phyloP scores from a whole-genome alignment of 1,284 basidiomycete genomes.

The Cryptococcus neoformans region DNA sequence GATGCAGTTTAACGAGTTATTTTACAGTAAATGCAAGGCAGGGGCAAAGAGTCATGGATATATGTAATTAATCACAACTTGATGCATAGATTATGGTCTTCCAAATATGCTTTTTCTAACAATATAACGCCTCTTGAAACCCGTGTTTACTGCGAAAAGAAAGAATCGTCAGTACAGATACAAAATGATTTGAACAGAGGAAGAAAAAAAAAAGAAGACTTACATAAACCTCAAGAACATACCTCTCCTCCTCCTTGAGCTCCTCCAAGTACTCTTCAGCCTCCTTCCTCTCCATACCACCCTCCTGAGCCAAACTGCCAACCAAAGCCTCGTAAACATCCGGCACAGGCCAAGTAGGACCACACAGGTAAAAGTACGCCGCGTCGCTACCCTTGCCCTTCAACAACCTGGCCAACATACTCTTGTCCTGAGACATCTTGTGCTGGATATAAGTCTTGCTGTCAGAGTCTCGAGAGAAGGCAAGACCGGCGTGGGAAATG shows the following conservation, averaged over 20 bases:
- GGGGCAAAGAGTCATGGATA: too few relatives aligned
- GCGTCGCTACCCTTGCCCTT: constrained; percentile 49
- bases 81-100: too few relatives aligned
- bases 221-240: constrained; percentile 82
- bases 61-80: too few relatives aligned
- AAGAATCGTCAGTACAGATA: too few relatives aligned
- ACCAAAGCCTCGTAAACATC: constrained; percentile 94
- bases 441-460: constrained; percentile 98
- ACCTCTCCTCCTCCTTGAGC: constrained; percentile 95
- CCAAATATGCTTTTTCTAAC: too few relatives aligned
- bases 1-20: background rate
- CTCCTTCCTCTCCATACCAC: constrained; percentile 61
- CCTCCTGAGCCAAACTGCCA: constrained; percentile 68
- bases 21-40: background rate
- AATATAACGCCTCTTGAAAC: too few relatives aligned
- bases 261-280: constrained; percentile 85
- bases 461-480: constrained; percentile 91
- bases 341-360: constrained; percentile 97
- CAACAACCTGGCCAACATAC: constrained; percentile 70
- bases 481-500: constrained; percentile 85
- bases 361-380: constrained; percentile 94
- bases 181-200: too few relatives aligned
- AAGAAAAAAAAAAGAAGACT: constrained; percentile 6
- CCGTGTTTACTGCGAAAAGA: too few relatives aligned
- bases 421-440: constrained; percentile 90